Evolutionary conservation across 768 basidiomycete species (phyloP).

Genomic region (Hortiboletus campestris): DNA sequence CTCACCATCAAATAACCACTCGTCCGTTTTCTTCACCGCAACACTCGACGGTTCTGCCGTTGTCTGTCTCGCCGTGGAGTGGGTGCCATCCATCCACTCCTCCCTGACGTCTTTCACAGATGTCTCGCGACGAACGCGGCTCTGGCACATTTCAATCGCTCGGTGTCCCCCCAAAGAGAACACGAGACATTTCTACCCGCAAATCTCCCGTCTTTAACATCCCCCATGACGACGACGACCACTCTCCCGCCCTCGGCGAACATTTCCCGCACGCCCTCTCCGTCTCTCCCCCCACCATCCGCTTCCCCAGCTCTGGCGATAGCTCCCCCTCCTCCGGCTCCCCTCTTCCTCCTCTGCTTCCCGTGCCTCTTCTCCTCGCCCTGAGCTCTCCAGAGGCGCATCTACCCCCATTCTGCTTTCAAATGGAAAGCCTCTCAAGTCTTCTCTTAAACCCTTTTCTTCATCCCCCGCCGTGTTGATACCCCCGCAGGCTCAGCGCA

Average conservation of each 20-base stretch:
- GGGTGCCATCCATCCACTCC: background rate
- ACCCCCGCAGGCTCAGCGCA: background rate
- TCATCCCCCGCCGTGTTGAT: conserved; percentile 17
- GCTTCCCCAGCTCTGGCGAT: conserved; percentile 40
- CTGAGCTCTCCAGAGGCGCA: conserved; percentile 32
- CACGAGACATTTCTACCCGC: conserved; percentile 5
- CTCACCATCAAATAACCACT: background rate
- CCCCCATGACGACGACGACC: conserved; percentile 22
- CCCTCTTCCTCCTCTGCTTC: background rate
- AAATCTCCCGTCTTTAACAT: conserved; percentile 22
- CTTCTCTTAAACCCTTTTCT: conserved; percentile 64
- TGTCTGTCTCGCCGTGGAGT: background rate
- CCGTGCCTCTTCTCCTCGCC: conserved; percentile 1
- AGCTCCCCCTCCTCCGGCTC: conserved; percentile 7
- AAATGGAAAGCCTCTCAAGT: conserved; percentile 85
- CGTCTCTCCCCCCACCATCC: background rate
- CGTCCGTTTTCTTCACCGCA: background rate
- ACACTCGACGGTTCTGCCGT: background rate
- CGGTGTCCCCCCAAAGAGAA: conserved; percentile 44
- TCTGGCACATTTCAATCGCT: conserved; percentile 51
- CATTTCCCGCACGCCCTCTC: conserved; percentile 1
- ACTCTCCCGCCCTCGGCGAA: conserved; percentile 16
- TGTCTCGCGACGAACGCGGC: conserved; percentile 36
- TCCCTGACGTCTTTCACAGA: conserved; percentile 14
- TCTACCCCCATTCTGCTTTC: conserved; percentile 49